Evolutionary conservation across 1,284 basidiomycete species (phyloP), one percentile per base, ranked within the genome.

Genomic region (Mixia osmundae): DNA sequence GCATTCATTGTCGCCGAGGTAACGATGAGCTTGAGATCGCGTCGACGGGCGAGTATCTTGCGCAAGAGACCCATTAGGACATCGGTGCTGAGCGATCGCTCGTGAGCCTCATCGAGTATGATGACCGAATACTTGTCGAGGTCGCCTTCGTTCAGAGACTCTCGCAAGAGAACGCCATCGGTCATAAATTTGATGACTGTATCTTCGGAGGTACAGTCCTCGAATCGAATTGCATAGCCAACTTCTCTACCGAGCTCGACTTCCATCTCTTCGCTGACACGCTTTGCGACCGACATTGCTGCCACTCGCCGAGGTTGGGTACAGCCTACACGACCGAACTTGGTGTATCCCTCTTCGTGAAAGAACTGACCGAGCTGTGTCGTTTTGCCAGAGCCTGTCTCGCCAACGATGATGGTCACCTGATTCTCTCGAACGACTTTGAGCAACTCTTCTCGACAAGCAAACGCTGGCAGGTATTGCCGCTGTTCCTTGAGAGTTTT

Each of bases 101-200:
- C 89, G 56, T 95, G 89, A 1, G 89, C 89, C 57, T 95, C 89
- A 50, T 95, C 89, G 4, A 95, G 66, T 46, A 95, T 94, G 52
- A 95, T 80, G 39, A 89, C 77, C 42, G 76, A 85, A 54, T 95
- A 97, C 35, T 78, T 65, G 54, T 95, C 89, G 28, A 95, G 61
- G 53, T 95, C 89, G 9, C 80, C 79, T 55, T 95, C 89, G 44
- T 94, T 95, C 23, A 95, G 58, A 2, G 80, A 89, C 56, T 97
- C 89, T 50, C 89, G 71, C 7, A 95, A 68, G 11, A 97, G 64
- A 1, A 97, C 83, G 64, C 89, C 89, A 49, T 95, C 89, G 0
- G 89, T 95, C 89, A 95, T 94, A 53, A 80, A 91, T 61, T 95
- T 95, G 55, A 95, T 91, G 56, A 74, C 82, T 2, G 89, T 97